Evolutionary conservation across 208 protist genomes (phyloP).

Genomic region (Leishmania braziliensis): DNA sequence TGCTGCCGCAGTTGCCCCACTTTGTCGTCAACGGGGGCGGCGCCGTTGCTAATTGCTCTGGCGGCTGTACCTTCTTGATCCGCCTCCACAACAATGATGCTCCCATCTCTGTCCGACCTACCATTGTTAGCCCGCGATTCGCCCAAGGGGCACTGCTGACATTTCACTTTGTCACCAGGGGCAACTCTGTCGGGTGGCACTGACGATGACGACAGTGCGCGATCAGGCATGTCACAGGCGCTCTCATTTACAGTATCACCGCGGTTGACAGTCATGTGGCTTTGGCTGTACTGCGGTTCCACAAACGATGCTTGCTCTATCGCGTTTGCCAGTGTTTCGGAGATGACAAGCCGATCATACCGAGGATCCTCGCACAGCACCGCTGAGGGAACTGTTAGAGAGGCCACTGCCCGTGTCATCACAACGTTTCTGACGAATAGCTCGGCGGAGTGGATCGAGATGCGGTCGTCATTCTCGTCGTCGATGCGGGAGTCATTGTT

Average conservation of each 20-base stretch:
- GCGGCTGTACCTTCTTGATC: not conserved
- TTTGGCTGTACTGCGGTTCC: constrained; percentile 5
- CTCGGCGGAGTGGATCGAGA: constrained; percentile 7
- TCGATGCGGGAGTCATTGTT: not conserved
- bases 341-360: constrained; percentile 14
- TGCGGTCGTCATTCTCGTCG: constrained; percentile 3
- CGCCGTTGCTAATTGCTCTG: not conserved
- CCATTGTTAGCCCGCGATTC: too few species aligned
- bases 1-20: not conserved
- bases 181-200: not conserved
- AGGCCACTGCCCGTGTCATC: constrained; percentile 11
- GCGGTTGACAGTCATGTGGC: not conserved
- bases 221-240: too few species aligned
- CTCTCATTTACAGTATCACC: not conserved
- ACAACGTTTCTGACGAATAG: constrained; percentile 5
- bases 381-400: constrained; percentile 9
- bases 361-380: constrained; percentile 16
- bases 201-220: not conserved
- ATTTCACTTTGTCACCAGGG: too few species aligned
- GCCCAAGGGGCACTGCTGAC: not conserved
- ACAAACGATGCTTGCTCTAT: not conserved
- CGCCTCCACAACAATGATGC: not conserved
- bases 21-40: too few species aligned
- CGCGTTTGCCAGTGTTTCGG: constrained; percentile 6
- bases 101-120: not conserved